Percentiles rank a stretch among this genome's conserved stretches.
These are phyloP conservation scores for Phytopythium boreale DNA, from an alignment of 352 stramenopile species.

Conservation along the genomic window DNA sequence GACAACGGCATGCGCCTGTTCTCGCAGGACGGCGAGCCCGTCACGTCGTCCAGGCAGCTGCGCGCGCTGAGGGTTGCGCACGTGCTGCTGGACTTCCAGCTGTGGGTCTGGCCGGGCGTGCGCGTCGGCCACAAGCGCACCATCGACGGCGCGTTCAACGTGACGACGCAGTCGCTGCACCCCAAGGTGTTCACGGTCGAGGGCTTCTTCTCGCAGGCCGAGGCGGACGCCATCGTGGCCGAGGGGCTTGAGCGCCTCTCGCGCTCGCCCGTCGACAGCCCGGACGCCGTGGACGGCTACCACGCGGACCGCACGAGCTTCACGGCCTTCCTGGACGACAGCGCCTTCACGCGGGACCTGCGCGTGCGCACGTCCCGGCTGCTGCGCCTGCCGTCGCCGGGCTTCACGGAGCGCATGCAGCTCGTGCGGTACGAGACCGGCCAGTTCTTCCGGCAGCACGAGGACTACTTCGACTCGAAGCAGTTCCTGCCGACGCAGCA, in stretches of 20 bases:
- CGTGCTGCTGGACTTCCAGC: slow-evolving; percentile 62
- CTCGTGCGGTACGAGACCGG: slow-evolving; percentile 66
- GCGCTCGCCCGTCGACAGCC: slow-evolving; percentile 58
- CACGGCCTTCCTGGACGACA: slow-evolving; percentile 68
- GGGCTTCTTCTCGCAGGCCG: slow-evolving; percentile 54
- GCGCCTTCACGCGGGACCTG: slow-evolving; percentile 61
- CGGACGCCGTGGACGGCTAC: slow-evolving; percentile 52
- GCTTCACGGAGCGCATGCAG: slow-evolving; percentile 55
- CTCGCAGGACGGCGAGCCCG: slow-evolving; percentile 43
- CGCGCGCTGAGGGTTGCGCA: slow-evolving; percentile 46
- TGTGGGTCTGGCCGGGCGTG: slow-evolving; percentile 78
- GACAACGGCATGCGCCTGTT: slow-evolving; percentile 60
- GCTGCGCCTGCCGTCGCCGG: slow-evolving; percentile 41
- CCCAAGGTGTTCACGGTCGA: slow-evolving; percentile 68
- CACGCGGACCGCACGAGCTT: slow-evolving; percentile 62
- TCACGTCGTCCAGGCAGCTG: slow-evolving; percentile 35
- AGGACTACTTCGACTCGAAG: slow-evolving; percentile 78
- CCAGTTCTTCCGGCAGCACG: slow-evolving; percentile 75
- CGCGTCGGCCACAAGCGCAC: slow-evolving; percentile 57
- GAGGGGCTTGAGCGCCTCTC: slow-evolving; percentile 41
- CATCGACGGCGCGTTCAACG: slow-evolving; percentile 37
- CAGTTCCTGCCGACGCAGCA: slow-evolving; percentile 48
- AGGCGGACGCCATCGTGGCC: slow-evolving; percentile 52
- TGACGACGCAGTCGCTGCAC: slow-evolving; percentile 60
- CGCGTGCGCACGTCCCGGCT: slow-evolving; percentile 43